Evolutionary conservation across 2,329 filamentous ascomycete genomes (phyloP).

Genomic region (Fusarium algeriense): DNA sequence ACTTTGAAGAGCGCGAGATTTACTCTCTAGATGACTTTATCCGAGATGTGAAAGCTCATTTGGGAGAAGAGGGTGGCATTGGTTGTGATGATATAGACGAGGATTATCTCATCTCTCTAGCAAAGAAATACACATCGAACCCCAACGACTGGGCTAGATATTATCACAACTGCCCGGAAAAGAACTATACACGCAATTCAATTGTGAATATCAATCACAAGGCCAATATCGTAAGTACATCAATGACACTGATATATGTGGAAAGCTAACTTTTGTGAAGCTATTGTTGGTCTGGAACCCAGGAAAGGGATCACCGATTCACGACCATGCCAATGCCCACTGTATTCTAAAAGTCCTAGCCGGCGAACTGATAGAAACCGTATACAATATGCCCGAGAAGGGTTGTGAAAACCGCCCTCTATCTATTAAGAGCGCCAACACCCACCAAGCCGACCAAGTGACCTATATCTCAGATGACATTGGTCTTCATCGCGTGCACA

Average conservation of each 20-base stretch:
- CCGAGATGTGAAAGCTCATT: neutral
- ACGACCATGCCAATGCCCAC: slow-evolving; percentile 21
- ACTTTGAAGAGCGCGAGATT: neutral
- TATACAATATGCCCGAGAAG: slow-evolving; percentile 1
- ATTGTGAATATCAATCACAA: slow-evolving; percentile 18
- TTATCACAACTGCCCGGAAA: slow-evolving; percentile 17
- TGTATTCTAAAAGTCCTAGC: slow-evolving; percentile 20
- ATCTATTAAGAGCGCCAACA: slow-evolving; percentile 2
- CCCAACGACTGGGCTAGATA: slow-evolving; percentile 18
- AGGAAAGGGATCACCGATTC: slow-evolving; percentile 17
- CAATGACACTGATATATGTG: fast-evolving
- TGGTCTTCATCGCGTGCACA: slow-evolving; percentile 16
- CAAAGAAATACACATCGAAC: slow-evolving; percentile 8
- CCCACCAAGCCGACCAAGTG: slow-evolving; percentile 9
- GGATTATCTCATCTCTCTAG: slow-evolving; percentile 6
- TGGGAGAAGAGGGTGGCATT: slow-evolving; percentile 6
- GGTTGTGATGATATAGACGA: slow-evolving; percentile 17
- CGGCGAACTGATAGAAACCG: slow-evolving; percentile 12
- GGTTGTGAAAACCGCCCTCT: neutral
- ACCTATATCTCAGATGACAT: slow-evolving; percentile 21
- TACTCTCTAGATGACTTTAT: neutral
- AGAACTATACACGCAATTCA: slow-evolving; percentile 12
- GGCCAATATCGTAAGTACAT: slow-evolving; percentile 2
- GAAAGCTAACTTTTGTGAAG: neutral
- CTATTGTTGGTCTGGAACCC: slow-evolving; percentile 19